A percentile compares a stretch with the other conserved stretches of the same genome.
Conservation (phyloP, 139 green algal genomes). For the Haematococcus lacustris region DNA sequence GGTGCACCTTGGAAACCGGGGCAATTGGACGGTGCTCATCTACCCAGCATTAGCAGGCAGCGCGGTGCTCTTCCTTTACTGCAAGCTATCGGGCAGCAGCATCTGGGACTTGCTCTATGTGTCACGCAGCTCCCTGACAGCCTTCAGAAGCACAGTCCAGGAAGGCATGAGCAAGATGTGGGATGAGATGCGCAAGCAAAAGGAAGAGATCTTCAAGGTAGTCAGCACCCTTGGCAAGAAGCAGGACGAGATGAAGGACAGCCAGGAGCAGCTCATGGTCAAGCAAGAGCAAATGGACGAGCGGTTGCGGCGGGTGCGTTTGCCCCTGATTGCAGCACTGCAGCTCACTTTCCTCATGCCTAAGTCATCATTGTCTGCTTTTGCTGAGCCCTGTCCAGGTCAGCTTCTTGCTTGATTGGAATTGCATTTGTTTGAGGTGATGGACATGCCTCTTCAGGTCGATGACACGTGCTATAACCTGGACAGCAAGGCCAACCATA, state of each 20-base stretch:
- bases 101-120: slow-evolving; percentile 32
- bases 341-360: too few relatives aligned
- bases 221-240: slow-evolving; percentile 14
- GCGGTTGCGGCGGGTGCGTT: slow-evolving; percentile 13
- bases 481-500: slow-evolving; percentile 21
- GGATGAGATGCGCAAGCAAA: slow-evolving; percentile 33
- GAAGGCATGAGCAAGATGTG: slow-evolving; percentile 26
- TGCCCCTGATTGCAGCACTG: too few relatives aligned
- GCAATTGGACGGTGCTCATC: slow-evolving; percentile 12
- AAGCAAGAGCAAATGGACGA: slow-evolving; percentile 29
- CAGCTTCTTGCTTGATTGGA: too few relatives aligned
- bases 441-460: too few relatives aligned
- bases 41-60: slow-evolving; percentile 8
- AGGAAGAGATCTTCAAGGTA: slow-evolving; percentile 28
- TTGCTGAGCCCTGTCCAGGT: too few relatives aligned
- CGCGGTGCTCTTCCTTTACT: slow-evolving; percentile 23
- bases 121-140: slow-evolving; percentile 14
- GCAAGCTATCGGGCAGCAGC: slow-evolving; percentile 6
- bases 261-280: slow-evolving; percentile 22
- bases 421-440: too few relatives aligned
- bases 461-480: slow-evolving; percentile 17
- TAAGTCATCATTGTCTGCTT: too few relatives aligned
- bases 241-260: slow-evolving; percentile 25
- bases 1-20: not conserved
- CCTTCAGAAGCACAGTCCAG: slow-evolving; percentile 19